phyloP scores from a whole-genome alignment of 1,284 basidiomycete species.

The Naganishia sp. region DNA sequence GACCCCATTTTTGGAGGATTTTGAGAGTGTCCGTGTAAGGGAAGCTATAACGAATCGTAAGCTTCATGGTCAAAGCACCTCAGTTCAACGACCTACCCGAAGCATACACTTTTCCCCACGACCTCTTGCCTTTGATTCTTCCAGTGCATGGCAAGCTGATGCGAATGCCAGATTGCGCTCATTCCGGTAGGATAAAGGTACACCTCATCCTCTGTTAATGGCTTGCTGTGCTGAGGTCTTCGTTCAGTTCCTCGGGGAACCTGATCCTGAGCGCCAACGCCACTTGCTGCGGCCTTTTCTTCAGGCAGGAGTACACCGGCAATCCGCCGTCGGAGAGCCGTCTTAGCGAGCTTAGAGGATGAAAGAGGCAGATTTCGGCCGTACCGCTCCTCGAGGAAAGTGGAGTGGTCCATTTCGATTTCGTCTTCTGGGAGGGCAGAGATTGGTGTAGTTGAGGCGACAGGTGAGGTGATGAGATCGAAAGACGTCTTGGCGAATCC shows the following conservation, averaged over 20 bases:
- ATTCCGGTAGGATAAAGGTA: conserved; percentile 86
- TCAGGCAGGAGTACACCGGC: conserved; percentile 80
- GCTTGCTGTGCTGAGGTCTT: conserved; percentile 60
- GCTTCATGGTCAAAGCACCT: neutral
- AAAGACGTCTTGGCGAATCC: conserved; percentile 10
- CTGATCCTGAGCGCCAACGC: conserved; percentile 38
- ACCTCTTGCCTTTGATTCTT: conserved; percentile 44
- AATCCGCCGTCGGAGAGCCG: conserved; percentile 80
- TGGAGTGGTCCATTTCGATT: conserved; percentile 56
- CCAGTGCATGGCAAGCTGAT: conserved; percentile 68
- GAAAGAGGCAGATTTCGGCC: conserved; percentile 84
- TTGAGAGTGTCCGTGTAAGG: conserved; percentile 98
- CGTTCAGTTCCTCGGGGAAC: conserved; percentile 43
- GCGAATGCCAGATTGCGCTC: conserved; percentile 89
- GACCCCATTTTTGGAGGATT: conserved; percentile 94
- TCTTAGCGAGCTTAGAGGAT: conserved; percentile 75
- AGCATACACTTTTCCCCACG: conserved; percentile 82
- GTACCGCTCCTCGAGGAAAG: conserved; percentile 87
- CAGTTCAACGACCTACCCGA: conserved; percentile 66
- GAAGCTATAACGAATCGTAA: conserved; percentile 64
- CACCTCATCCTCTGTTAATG: conserved; percentile 74
- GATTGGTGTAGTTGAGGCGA: conserved; percentile 7
- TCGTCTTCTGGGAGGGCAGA: conserved; percentile 44
- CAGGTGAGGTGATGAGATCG: conserved; percentile 4
- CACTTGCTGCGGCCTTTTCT: conserved; percentile 47